Evolutionary conservation across 495 filamentous ascomycete genomes (phyloP), one percentile per base, ranked within the genome.

Genomic region (Corynascus novoguineensis): DNA sequence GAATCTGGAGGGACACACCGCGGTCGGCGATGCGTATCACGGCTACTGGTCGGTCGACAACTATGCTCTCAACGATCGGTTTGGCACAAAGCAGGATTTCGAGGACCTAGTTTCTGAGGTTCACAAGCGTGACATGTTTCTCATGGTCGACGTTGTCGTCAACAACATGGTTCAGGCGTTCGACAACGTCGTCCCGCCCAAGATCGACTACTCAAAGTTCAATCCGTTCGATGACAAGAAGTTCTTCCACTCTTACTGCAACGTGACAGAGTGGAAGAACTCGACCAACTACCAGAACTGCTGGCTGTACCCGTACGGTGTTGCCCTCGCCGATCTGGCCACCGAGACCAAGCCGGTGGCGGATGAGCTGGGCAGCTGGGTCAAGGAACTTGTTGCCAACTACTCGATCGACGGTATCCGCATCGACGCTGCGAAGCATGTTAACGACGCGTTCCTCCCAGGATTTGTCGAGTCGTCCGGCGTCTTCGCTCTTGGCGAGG

Each of bases 381-480:
- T 91, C 60, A 75, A 64, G 5, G 68, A 73, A 1, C 73, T 92
- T 0, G 81, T 90, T 8, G 69, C 74, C 2, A 85, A 86, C 60
- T 93, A 92, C 68, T 80, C 77, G 27, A 87, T 95, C 59, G 89
- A 95, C 59, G 89, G 86, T 9, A 79, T 95, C 28, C 86, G 89
- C 24, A 74, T 92, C 41, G 89, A 92, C 63, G 86, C 85, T 0
- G 85, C 82, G 37, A 84, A 83, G 60, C 81, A 93, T 59, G 84
- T 91, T 46, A 78, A 86, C 63, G 83, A 83, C 44, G 76, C 72
- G 21, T 92, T 90, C 74, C 89, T 83, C 75, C 68, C 82, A 0
- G 68, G 58, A 0, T 91, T 87, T 64, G 76, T 78, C 38, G 59
- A 71, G 32, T 81, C 86, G 27, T 82, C 87, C 0, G 87, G 85